Evolutionary conservation across 805 yeast species (phyloP).

Genomic region (Nakazawaea sp.): DNA sequence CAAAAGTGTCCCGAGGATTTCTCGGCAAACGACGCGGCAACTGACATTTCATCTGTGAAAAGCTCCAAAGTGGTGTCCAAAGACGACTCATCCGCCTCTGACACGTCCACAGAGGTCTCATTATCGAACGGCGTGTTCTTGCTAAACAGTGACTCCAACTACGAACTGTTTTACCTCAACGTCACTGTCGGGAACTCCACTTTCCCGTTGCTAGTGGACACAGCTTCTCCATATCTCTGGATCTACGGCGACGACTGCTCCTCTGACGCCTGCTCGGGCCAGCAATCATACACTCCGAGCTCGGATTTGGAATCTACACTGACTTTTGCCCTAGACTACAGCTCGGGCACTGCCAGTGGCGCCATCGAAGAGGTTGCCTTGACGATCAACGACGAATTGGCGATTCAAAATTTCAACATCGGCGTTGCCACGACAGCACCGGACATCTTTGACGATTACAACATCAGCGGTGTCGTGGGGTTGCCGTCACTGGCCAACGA

Average conservation of each 20-base stretch:
- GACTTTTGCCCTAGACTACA: conserved; percentile 43
- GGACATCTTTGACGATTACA: conserved; percentile 41
- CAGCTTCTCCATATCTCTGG: conserved; percentile 64
- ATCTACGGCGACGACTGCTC: conserved; percentile 47
- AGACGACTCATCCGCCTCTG: background rate
- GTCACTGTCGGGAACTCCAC: conserved; percentile 31
- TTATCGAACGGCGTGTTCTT: conserved; percentile 20
- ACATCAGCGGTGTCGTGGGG: conserved; percentile 56
- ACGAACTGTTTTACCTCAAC: conserved; percentile 31
- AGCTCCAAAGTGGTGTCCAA: background rate
- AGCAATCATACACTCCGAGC: conserved; percentile 23
- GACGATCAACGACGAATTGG: conserved; percentile 28
- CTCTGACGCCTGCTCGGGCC: conserved; percentile 29
- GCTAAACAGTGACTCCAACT: conserved; percentile 17
- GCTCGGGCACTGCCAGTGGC: conserved; percentile 50
- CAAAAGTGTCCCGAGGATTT: background rate
- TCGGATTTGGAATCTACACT: conserved; percentile 15
- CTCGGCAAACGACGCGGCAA: too few species aligned
- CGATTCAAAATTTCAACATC: conserved; percentile 33
- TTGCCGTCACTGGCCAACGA: conserved; percentile 39
- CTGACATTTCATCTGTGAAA: too few species aligned
- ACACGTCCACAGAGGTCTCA: background rate
- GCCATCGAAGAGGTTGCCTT: conserved; percentile 31
- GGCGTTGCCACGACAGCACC: conserved; percentile 53
- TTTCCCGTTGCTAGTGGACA: conserved; percentile 51